Base-by-base conservation (phyloP, 225 moss, liverwort and hornwort species). In the Bryoerythrophyllum caledonicum region DNA sequence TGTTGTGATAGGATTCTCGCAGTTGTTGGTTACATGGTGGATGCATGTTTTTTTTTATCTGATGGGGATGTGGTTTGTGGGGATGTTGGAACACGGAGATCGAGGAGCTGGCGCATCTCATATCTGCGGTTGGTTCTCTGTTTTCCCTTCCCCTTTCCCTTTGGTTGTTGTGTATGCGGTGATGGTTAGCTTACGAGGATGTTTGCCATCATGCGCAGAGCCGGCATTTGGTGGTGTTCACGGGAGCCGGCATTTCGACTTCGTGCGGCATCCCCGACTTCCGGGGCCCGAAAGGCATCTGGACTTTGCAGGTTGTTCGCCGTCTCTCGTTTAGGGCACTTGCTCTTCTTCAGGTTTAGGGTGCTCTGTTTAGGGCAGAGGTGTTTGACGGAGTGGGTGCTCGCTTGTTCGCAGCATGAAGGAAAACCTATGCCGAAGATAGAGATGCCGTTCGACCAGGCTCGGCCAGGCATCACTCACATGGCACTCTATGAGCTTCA, bases 231-330 rank as follows among this genome's bases (percentile, higher is more conserved):
- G 94, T 94, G 69, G 86, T 92, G 64, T 94, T 94, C 34, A 94
- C 90, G 10, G 94, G 92, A 79, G 94, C 94, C 56, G 94, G 92
- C 78, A 94, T 94, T 71, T 94, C 90, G 44, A 94, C 94, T 24
- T 92, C 92, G 24, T 94, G 92, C 72, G 90, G 92, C 40, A 94
- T 94, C 57, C 94, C 92, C 49, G 90, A 94, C 78, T 94, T 94
- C 59, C 84, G 92, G 60, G 94, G 94, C 68, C 92, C 94, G 0
- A 90, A 94, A 82, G 94, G 94, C 77, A 90, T 94, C 73, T 94
- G 92, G 94, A 94, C 94, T 67, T 79, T 92, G 80, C 94, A 94
- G 94, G 94, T 94, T 3, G 4, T 27, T 55, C 61, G 40, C 23
- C 37, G 40, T 48, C 30, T 53, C 10, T 46, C 21, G 46, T 64